Base-by-base conservation (phyloP, 805 yeast species). In the Pichia gijzeniarum region DNA sequence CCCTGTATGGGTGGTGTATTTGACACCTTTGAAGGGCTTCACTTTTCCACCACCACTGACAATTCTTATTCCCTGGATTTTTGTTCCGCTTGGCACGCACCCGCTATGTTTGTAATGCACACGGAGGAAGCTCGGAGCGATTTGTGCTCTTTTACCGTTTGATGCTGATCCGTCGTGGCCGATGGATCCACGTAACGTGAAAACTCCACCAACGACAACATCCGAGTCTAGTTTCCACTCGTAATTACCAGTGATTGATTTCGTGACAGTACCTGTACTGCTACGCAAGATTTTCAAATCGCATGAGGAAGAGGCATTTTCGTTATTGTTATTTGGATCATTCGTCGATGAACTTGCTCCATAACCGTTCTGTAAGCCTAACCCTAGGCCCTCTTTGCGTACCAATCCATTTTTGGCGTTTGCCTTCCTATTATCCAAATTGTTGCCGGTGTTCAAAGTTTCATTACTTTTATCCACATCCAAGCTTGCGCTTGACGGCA, bases 1-100 rank as follows among this genome's bases (percentile, higher is more conserved):
- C 1, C 82, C 85, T 0, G 85, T 72, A 44, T 66, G 65, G 5
- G 95, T 80, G 10, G 76, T 67, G 59, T 90, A 90, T 58, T 89
- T 85, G 18, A 90, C 96, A 1, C 98, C 98, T 61, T 89, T 90
- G 69, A 79, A 90, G 0, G 96, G 95, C 56, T 80, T 82, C 10
- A 78, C 82, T 4, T 69, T 68, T 3, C 76, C 75, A 45, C 79
- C 54, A 0, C 91, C 89, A 51, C 68, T 69, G 4, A 56, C 20
- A 16, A 87, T 73, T 55, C 77, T 75, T 49, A 89, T 64, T 25
- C 82, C 71, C 12, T 77, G 82, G 2, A 89, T 83, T 53, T 76
- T 78, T 35, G 85, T 65, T 1, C 91, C 89, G 60, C 95, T 84
- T 1, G 93, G 85, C 2, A 86, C 70, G 7, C 74, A 69, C 0